A percentile compares a stretch with the other conserved stretches of the same genome.
These are phyloP conservation scores for Penicillium lividum DNA, from an alignment of 495 filamentous ascomycete species.

Conservation along the genomic window DNA sequence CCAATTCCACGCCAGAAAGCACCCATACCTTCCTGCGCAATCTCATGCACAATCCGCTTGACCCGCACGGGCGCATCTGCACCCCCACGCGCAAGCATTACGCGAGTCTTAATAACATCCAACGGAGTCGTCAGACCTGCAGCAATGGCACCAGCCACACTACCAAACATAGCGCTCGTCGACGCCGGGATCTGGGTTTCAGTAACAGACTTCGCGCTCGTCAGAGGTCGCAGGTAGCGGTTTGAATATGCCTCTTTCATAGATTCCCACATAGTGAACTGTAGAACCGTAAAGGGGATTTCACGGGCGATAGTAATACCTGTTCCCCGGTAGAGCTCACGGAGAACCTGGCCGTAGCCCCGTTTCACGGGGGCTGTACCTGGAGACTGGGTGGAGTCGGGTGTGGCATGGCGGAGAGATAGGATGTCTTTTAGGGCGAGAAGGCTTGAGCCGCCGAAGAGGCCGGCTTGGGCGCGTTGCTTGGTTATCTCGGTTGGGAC, in stretches of 20 bases:
- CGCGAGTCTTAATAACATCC: conserved; percentile 93
- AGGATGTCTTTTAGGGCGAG: conserved; percentile 70
- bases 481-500: conserved; percentile 98
- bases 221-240: conserved; percentile 30
- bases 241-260: conserved; percentile 65
- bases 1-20: conserved; percentile 89
- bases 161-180: conserved; percentile 86
- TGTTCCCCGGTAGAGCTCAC: conserved; percentile 88
- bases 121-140: conserved; percentile 89
- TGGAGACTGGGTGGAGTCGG: not conserved
- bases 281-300: conserved; percentile 94
- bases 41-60: conserved; percentile 58
- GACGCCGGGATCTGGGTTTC: conserved; percentile 57
- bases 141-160: conserved; percentile 78
- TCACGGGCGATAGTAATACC: conserved; percentile 90
- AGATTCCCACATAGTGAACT: conserved; percentile 96
- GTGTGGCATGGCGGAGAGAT: conserved; percentile 37
- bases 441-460: conserved; percentile 56
- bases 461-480: conserved; percentile 87
- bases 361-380: conserved; percentile 31
- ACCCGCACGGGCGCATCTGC: conserved; percentile 53
- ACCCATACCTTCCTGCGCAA: conserved; percentile 69
- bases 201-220: conserved; percentile 8
- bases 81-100: conserved; percentile 75
- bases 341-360: conserved; percentile 61